Evolutionary conservation across 2,329 filamentous ascomycete species (phyloP), one percentile per base, ranked within the genome.

Genomic region (Claviceps sp.): DNA sequence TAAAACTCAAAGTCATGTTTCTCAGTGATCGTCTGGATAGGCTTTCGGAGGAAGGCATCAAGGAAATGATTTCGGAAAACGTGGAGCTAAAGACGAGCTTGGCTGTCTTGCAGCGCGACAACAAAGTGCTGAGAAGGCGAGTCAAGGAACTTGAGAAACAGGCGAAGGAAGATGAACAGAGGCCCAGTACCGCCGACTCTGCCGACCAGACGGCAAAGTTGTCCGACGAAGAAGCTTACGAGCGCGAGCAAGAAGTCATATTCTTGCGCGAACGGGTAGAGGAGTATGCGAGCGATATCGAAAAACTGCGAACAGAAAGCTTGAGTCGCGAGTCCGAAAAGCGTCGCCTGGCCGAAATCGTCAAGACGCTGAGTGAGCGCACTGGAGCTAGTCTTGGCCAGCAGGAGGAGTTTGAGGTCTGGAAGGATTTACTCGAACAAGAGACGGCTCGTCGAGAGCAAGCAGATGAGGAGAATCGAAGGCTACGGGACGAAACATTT

Each of bases 1-100:
- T 97, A 52, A 96, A 97, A 69, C 82, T 97, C 68, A 94, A 95
- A 65, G 93, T 97, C 57, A 94, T 96, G 75, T 98, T 96, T 63
- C 77, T 98, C 48, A 94, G 91, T 61, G 88, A 97, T 66, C 86
- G 91, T 1, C 72, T 98, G 20, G 89, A 95, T 67, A 93, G 91
- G 63, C 79, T 94, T 43, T 96, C 90, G 1, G 91, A 97, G 65
- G 91, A 97, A 69, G 89, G 90, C 57, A 85, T 98, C 65, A 95
- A 95, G 70, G 91, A 96, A 65, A 94, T 96, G 84, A 95, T 97
- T 60, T 89, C 88, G 45, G 91, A 96, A 67, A 98, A 96, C 61
- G 91, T 97, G 4, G 89, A 96, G 64, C 77, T 97, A 48, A 93
- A 94, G 67, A 95, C 91, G 0, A 88, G 87, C 55, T 79, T 96